These are phyloP conservation scores for Pelargonium hybrid DNA, from an alignment of 441 rosid genomes.

Conservation along the genomic window DNA sequence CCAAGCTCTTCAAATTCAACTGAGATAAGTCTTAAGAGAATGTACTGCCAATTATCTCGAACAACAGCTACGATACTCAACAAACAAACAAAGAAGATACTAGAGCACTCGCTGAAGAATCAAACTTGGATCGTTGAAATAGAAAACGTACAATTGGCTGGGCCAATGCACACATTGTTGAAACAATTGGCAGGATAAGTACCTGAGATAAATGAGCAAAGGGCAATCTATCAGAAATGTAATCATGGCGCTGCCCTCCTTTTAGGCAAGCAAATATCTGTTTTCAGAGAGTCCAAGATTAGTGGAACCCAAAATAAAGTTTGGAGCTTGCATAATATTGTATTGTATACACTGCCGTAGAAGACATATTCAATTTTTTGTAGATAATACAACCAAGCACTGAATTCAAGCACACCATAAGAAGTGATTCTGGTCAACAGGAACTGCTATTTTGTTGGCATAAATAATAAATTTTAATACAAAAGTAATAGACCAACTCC, in stretches of 20 bases:
- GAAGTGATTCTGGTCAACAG: background rate
- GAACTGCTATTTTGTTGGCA: background rate
- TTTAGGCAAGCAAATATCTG: background rate
- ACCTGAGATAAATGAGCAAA: background rate
- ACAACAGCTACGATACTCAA: background rate
- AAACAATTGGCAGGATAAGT: background rate
- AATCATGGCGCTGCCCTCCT: background rate
- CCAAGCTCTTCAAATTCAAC: too few species aligned
- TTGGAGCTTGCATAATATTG: background rate
- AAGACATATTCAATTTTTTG: background rate
- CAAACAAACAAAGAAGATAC: constrained; percentile 1
- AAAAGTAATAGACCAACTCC: background rate
- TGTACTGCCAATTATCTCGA: background rate
- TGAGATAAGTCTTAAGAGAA: background rate
- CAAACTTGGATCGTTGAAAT: constrained; percentile 3
- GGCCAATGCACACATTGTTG: background rate
- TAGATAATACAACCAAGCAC: background rate
- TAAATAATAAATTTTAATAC: background rate
- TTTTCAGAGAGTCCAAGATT: background rate
- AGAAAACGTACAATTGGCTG: background rate
- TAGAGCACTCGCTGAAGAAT: constrained; percentile 1
- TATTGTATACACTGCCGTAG: background rate
- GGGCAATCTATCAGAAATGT: background rate
- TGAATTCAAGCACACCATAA: background rate
- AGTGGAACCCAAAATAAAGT: too few species aligned